Percentiles rank a stretch among this genome's conserved stretches.
Evolutionary conservation across 495 filamentous ascomycete species (phyloP).

Genomic region (Aspergillus ellipticus): DNA sequence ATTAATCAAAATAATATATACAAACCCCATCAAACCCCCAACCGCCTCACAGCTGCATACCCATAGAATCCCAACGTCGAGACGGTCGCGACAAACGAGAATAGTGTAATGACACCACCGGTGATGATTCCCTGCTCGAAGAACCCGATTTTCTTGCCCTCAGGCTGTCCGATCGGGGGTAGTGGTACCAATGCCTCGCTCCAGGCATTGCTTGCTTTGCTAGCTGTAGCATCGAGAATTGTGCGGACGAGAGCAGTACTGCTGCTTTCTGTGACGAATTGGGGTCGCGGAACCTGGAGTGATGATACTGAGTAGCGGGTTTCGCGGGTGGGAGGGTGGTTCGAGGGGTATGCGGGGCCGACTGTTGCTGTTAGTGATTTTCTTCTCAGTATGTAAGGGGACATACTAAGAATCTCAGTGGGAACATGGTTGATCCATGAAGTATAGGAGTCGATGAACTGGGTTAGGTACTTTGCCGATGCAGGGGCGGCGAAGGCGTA

Average conservation of each 20-base stretch:
- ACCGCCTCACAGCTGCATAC: slow-evolving; percentile 18
- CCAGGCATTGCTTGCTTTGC: slow-evolving; percentile 19
- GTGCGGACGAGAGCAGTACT: slow-evolving; percentile 10
- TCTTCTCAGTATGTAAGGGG: not conserved
- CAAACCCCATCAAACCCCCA: not conserved
- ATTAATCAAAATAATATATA: not conserved
- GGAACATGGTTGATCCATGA: slow-evolving; percentile 53
- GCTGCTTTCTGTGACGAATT: slow-evolving; percentile 24
- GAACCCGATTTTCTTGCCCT: slow-evolving; percentile 41
- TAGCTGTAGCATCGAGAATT: slow-evolving; percentile 14
- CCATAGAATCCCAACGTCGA: slow-evolving; percentile 30
- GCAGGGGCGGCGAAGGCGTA: slow-evolving; percentile 47
- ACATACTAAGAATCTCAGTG: slow-evolving; percentile 36
- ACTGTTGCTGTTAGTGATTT: slow-evolving; percentile 16
- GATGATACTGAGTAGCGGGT: slow-evolving; percentile 35
- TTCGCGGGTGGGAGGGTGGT: slow-evolving; percentile 17
- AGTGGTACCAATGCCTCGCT: slow-evolving; percentile 32
- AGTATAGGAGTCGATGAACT: slow-evolving; percentile 44
- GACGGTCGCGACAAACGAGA: slow-evolving; percentile 22
- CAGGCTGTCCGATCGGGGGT: slow-evolving; percentile 31
- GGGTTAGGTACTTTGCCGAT: slow-evolving; percentile 49
- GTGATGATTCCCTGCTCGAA: slow-evolving; percentile 51
- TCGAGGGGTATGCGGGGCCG: slow-evolving; percentile 38
- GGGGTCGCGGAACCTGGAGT: slow-evolving; percentile 41
- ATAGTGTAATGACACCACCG: slow-evolving; percentile 28